Conservation (phyloP, 2,329 filamentous ascomycete genomes). For the Xylaria sp. region DNA sequence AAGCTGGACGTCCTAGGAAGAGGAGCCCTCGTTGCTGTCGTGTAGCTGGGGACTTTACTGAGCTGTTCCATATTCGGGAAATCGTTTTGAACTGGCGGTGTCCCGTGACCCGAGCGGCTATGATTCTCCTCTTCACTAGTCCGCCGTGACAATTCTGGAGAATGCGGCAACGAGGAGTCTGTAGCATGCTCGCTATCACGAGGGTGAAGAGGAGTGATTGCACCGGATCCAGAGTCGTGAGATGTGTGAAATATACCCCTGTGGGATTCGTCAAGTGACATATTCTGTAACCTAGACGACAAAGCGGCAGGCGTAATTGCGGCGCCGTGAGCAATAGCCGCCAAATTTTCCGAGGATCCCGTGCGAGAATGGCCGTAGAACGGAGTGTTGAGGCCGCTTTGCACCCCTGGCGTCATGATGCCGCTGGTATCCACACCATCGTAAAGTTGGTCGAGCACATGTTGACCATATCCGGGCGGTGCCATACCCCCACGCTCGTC, state of each 20-base stretch:
- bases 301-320: slow-evolving; percentile 63
- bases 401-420: slow-evolving; percentile 73
- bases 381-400: slow-evolving; percentile 83
- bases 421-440: slow-evolving; percentile 83
- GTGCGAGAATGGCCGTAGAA: slow-evolving; percentile 76
- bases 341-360: slow-evolving; percentile 83
- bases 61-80: slow-evolving; percentile 70
- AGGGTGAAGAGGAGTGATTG: slow-evolving; percentile 55
- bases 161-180: slow-evolving; percentile 56
- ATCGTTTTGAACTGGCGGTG: slow-evolving; percentile 61
- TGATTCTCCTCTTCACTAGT: slow-evolving; percentile 59
- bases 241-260: slow-evolving; percentile 59
- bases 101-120: slow-evolving; percentile 60
- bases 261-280: slow-evolving; percentile 63
- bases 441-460: slow-evolving; percentile 89
- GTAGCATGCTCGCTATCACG: slow-evolving; percentile 50
- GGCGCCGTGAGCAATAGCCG: slow-evolving; percentile 62
- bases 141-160: slow-evolving; percentile 62
- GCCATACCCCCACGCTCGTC: slow-evolving; percentile 64
- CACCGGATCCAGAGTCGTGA: slow-evolving; percentile 56
- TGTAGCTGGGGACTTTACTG: slow-evolving; percentile 80
- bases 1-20: slow-evolving; percentile 62
- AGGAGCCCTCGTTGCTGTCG: slow-evolving; percentile 75
- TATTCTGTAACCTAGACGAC: slow-evolving; percentile 75
- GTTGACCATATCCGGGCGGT: slow-evolving; percentile 92